phyloP scores from a whole-genome alignment of 805 yeast genomes.

The Crinitomyces ghanaensis region DNA sequence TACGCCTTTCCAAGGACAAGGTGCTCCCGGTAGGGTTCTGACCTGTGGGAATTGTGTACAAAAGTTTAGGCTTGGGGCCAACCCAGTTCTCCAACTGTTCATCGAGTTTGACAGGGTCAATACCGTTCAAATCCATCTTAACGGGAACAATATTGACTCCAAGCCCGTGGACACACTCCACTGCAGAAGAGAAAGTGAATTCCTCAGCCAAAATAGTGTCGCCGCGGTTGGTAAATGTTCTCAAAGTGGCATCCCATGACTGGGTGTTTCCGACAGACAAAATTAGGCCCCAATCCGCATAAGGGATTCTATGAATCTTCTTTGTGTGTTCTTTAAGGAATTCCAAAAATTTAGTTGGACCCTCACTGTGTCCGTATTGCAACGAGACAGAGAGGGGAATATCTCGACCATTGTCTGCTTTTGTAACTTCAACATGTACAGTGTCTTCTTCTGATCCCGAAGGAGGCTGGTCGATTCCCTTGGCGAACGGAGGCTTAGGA shows the following conservation, averaged over 20 bases:
- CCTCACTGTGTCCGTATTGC: slow-evolving; percentile 84
- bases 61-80: slow-evolving; percentile 62
- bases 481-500: slow-evolving; percentile 58
- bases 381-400: slow-evolving; percentile 74
- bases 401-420: slow-evolving; percentile 30
- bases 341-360: slow-evolving; percentile 56
- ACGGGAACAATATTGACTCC: slow-evolving; percentile 62
- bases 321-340: slow-evolving; percentile 62
- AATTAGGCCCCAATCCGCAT: slow-evolving; percentile 62
- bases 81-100: slow-evolving; percentile 56
- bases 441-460: slow-evolving; percentile 15
- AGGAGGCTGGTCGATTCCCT: slow-evolving; percentile 42
- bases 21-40: slow-evolving; percentile 97
- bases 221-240: slow-evolving; percentile 67
- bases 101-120: slow-evolving; percentile 61
- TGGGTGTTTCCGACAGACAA: slow-evolving; percentile 82
- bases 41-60: slow-evolving; percentile 91
- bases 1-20: slow-evolving; percentile 64
- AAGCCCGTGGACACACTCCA: slow-evolving; percentile 68
- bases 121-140: slow-evolving; percentile 68
- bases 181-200: slow-evolving; percentile 70
- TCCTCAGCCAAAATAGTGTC: slow-evolving; percentile 80
- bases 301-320: slow-evolving; percentile 35
- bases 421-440: slow-evolving; percentile 27
- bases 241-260: slow-evolving; percentile 70